Evolutionary conservation across 306 rosid genomes (phyloP).

Genomic region (Coriaria nepalensis): DNA sequence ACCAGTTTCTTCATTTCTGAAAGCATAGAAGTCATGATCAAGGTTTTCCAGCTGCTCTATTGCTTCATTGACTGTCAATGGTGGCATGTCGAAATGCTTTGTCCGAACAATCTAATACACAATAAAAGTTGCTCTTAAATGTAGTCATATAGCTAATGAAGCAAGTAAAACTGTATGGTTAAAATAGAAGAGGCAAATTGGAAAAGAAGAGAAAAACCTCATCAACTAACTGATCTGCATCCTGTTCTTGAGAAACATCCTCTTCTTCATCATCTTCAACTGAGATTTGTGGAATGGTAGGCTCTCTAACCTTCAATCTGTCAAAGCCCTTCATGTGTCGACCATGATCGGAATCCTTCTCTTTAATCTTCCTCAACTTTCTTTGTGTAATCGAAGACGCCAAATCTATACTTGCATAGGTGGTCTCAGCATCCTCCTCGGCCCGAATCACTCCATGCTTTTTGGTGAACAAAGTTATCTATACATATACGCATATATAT

Average conservation of each 20-base stretch:
- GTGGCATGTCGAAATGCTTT: constrained; percentile 91
- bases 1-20: constrained; percentile 94
- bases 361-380: constrained; percentile 89
- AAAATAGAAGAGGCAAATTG: constrained; percentile 6
- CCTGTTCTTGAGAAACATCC: constrained; percentile 22
- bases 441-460: constrained; percentile 88
- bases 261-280: constrained; percentile 19
- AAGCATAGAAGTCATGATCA: constrained; percentile 83
- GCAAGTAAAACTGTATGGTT: background rate
- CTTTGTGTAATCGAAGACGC: constrained; percentile 83
- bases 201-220: constrained; percentile 38
- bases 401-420: constrained; percentile 72
- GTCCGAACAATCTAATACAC: constrained; percentile 64
- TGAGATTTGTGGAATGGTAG: constrained; percentile 7
- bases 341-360: constrained; percentile 77
- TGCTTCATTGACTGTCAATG: constrained; percentile 81
- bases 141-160: background rate
- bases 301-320: constrained; percentile 55
- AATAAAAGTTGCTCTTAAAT: constrained; percentile 2
- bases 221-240: constrained; percentile 21
- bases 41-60: constrained; percentile 73
- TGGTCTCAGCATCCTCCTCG: constrained; percentile 74
- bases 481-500: constrained; percentile 4
- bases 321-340: constrained; percentile 90
- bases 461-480: constrained; percentile 77